phyloP scores from a whole-genome alignment of 1,284 basidiomycete species.

The Apiotrichum montevideense region DNA sequence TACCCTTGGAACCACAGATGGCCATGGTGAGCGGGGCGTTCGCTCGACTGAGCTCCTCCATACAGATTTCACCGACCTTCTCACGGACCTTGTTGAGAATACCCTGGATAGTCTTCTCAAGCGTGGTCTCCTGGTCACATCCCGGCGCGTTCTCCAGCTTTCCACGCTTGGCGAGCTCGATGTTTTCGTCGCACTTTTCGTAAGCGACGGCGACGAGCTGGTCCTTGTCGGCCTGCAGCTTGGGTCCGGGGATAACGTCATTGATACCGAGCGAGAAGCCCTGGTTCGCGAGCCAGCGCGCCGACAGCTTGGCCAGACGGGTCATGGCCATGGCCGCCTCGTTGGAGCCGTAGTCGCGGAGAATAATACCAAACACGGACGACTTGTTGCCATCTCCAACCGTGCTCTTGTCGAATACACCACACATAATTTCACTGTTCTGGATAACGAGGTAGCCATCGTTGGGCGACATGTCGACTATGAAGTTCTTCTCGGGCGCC shows the following conservation, averaged over 20 bases:
- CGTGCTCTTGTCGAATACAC: conserved; percentile 97
- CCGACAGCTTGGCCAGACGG: conserved; percentile 88
- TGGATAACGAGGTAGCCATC: conserved; percentile 97
- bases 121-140: conserved; percentile 92
- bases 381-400: conserved; percentile 99
- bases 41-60: conserved; percentile 91
- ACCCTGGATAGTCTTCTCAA: conserved; percentile 91
- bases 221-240: conserved; percentile 75
- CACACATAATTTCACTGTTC: conserved; percentile 99
- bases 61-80: conserved; percentile 94
- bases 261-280: conserved; percentile 98
- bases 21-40: conserved; percentile 99
- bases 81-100: conserved; percentile 92
- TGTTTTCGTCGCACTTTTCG: conserved; percentile 76
- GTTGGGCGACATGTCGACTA: conserved; percentile 84
- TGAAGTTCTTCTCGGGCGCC: conserved; percentile 49
- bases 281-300: conserved; percentile 91
- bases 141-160: conserved; percentile 93
- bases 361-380: conserved; percentile 95
- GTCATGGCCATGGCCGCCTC: conserved; percentile 96
- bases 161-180: conserved; percentile 83
- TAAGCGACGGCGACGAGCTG: conserved; percentile 83
- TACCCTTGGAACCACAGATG: conserved; percentile 96
- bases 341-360: conserved; percentile 92
- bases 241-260: conserved; percentile 93